Base-by-base conservation (phyloP, 1,139 yeast species). In the Suhomyces terraborum region DNA sequence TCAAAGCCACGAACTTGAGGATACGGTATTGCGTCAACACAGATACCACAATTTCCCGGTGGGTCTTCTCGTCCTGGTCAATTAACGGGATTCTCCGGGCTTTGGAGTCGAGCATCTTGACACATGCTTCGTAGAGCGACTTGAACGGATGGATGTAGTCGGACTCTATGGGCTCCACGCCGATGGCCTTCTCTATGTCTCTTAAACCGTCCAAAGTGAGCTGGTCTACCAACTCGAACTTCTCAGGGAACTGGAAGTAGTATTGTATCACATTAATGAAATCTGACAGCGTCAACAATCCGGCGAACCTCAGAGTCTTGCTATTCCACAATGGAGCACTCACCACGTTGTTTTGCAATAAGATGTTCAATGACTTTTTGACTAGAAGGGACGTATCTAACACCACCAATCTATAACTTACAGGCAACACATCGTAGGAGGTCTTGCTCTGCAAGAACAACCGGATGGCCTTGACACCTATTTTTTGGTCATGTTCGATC, bases 281-380 rank as follows among this genome's bases (percentile, higher is more conserved):
- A 67, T 94, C 98, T 32, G 88, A 80, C 22, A 95, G 84, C 3
- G 98, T 93, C 59, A 94, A 72, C 48, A 94, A 75, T 4, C 99
- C 99, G 1, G 98, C 98, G 68, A 93, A 94, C 54, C 88, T 75
- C 16, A 95, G 85, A 5, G 87, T 84, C 57, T 84, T 80, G 45
- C 89, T 85, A 62, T 93, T 88, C 99, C 99, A 94, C 46, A 94
- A 72, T 3, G 99, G 98, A 3, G 98, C 98, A 36, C 95, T 84
- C 23, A 94, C 97, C 55, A 94, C 88, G 58, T 88, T 88, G 62
- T 94, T 94, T 59, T 94, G 98, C 41, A 93, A 72, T 49, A 94
- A 70, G 30, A 94, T 91, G 50, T 89, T 89, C 57, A 94, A 75
- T 8, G 97, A 88, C 58, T 93, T 88, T 64, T 93, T 93, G 34